Conservation (phyloP, 176 grass and related monocot species). For the Tillandsia fasciculata region DNA sequence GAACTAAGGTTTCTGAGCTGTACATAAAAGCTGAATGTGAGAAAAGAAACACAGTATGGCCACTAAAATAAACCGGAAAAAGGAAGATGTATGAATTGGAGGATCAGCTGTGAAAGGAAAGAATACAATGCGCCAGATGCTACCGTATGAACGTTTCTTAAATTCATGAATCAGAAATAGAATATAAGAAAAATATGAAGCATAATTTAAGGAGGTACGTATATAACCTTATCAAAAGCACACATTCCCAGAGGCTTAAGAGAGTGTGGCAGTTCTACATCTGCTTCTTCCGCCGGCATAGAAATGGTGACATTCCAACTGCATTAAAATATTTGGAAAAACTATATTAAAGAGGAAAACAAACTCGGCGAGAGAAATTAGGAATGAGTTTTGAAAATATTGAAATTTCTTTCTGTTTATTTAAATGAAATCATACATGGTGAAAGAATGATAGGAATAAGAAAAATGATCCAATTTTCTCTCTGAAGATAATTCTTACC, state of each 20-base stretch:
- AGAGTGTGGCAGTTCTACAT: slow-evolving; percentile 59
- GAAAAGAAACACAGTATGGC: too few species aligned
- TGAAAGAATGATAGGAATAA: not conserved
- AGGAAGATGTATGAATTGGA: too few species aligned
- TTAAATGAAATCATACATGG: slow-evolving; percentile 10
- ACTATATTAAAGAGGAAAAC: not conserved
- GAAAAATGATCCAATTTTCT: not conserved
- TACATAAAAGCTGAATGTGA: not conserved
- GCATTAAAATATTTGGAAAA: slow-evolving; percentile 21
- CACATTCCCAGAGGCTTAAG: slow-evolving; percentile 62
- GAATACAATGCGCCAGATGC: too few species aligned
- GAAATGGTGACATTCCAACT: slow-evolving; percentile 79
- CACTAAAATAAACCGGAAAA: too few species aligned
- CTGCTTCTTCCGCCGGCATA: slow-evolving; percentile 48
- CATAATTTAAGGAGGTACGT: slow-evolving; percentile 14
- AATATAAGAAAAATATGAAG: too few species aligned
- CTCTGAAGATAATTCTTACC: slow-evolving; percentile 33
- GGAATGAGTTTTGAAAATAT: not conserved
- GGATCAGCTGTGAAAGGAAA: too few species aligned
- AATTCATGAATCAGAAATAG: too few species aligned
- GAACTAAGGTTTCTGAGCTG: not conserved
- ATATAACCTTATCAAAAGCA: slow-evolving; percentile 63
- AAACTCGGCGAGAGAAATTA: slow-evolving; percentile 13
- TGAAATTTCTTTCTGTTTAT: slow-evolving; percentile 1
- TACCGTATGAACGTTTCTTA: too few species aligned